A percentile compares a stretch with the other conserved stretches of the same genome.
Conservation (phyloP, 306 rosid species). For the Luffa aegyptiaca region DNA sequence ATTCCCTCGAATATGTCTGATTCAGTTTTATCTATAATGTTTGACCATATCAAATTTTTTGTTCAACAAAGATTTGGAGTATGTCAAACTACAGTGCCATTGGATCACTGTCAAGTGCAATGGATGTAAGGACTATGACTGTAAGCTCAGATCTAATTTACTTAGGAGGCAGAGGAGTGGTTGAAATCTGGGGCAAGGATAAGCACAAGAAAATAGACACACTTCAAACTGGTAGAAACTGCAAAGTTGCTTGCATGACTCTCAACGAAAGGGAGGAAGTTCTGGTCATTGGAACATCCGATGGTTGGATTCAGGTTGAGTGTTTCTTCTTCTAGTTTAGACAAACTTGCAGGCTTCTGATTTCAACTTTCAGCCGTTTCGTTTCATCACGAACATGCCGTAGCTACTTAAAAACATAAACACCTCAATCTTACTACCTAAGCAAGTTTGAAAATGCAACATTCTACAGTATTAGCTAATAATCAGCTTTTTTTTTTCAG, state of each 20-base stretch:
- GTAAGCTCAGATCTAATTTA: constrained; percentile 71
- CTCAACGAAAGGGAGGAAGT: constrained; percentile 57
- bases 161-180: constrained; percentile 71
- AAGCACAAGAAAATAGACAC: constrained; percentile 46
- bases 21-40: background rate
- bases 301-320: constrained; percentile 74
- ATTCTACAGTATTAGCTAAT: background rate
- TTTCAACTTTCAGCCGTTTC: background rate
- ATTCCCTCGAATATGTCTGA: background rate
- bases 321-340: background rate
- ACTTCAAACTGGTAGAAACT: constrained; percentile 46
- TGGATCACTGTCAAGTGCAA: constrained; percentile 45
- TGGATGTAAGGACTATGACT: constrained; percentile 69
- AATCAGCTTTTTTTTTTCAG: background rate
- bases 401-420: background rate
- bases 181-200: constrained; percentile 75
- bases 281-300: constrained; percentile 77
- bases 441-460: background rate
- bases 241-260: constrained; percentile 60
- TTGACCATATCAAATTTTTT: background rate
- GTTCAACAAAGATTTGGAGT: constrained; percentile 50
- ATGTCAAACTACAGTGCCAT: constrained; percentile 44
- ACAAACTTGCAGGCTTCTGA: background rate
- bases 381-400: background rate
- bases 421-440: background rate